Evolutionary conservation across 768 basidiomycete genomes (phyloP), one percentile per base, ranked within the genome.

Genomic region (Wakefieldia striispora): DNA sequence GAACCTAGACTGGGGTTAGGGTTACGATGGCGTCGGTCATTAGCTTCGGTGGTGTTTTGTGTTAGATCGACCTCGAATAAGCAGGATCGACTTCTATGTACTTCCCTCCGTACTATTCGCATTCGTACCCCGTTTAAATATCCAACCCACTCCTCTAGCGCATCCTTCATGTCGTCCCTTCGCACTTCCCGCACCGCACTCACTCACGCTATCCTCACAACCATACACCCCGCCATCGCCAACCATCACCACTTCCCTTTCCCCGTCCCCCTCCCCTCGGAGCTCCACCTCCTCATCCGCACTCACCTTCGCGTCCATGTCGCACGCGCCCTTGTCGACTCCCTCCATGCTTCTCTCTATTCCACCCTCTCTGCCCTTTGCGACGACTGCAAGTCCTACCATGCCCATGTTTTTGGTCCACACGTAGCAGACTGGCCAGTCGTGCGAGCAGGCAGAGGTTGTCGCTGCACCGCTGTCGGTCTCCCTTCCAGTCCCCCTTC

Each of bases 361-460:
- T 49, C 50, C 40, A 17, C 63, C 8, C 61, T 70, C 40, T 31
- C 51, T 3, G 49, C 56, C 39, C 72, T 82, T 53, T 80, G 78
- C 57, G 58, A 72, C 29, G 74, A 80, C 49, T 80, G 78, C 62
- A 66, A 71, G 54, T 68, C 73, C 17, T 81, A 78, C 59, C 74
- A 81, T 57, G 62, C 76, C 19, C 77, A 80, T 49, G 77, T 82
- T 21, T 82, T 75, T 53, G 80, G 80, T 1, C 67, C 68, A 26
- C 73, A 77, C 51, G 67, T 81, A 9, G 79, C 76, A 61, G 70
- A 75, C 40, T 82, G 80, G 80, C 75, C 76, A 38, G 74, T 77
- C 47, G 75, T 79, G 46, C 72, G 68, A 40, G 63, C 59, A 35
- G 66, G 63, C 7, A 71, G 78, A 2, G 70, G 75, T 14, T 82